Conservation (phyloP, 805 yeast genomes). For the Lipomyces starkeyi region DNA sequence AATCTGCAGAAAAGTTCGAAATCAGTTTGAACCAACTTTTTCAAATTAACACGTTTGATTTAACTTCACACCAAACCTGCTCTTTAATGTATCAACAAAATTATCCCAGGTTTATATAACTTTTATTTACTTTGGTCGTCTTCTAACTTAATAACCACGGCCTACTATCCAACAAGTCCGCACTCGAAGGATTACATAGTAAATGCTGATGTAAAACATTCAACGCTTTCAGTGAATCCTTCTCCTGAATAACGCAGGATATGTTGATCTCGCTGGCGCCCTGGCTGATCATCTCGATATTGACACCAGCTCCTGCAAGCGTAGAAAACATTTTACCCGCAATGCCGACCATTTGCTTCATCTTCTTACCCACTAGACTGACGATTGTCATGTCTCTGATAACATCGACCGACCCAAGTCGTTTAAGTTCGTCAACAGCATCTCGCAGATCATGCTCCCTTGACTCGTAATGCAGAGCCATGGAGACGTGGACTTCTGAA, state of each 20-base stretch:
- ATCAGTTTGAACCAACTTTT: not conserved
- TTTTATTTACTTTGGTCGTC: not conserved
- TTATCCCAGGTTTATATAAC: not conserved
- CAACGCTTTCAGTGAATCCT: conserved; percentile 83
- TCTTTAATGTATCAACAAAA: not conserved
- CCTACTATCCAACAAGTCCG: conserved; percentile 31
- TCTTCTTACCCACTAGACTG: conserved; percentile 93
- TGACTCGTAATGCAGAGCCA: conserved; percentile 81
- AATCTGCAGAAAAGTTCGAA: not conserved
- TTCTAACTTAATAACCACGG: conserved; percentile 30
- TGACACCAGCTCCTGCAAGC: conserved; percentile 86
- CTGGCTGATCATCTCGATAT: conserved; percentile 97
- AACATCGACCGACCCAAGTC: conserved; percentile 87
- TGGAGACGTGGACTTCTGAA: conserved; percentile 96
- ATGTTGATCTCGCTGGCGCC: conserved; percentile 98
- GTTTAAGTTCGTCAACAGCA: conserved; percentile 78
- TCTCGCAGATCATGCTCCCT: conserved; percentile 61
- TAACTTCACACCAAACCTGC: not conserved
- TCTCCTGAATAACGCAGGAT: conserved; percentile 88
- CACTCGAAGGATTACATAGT: conserved; percentile 45
- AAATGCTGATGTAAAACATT: conserved; percentile 81
- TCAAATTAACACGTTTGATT: not conserved
- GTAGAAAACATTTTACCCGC: conserved; percentile 97
- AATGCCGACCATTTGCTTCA: conserved; percentile 95
- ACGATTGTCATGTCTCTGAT: conserved; percentile 88